Base-by-base conservation (phyloP, 1,284 basidiomycete species). In the Fomitopsis palustris region DNA sequence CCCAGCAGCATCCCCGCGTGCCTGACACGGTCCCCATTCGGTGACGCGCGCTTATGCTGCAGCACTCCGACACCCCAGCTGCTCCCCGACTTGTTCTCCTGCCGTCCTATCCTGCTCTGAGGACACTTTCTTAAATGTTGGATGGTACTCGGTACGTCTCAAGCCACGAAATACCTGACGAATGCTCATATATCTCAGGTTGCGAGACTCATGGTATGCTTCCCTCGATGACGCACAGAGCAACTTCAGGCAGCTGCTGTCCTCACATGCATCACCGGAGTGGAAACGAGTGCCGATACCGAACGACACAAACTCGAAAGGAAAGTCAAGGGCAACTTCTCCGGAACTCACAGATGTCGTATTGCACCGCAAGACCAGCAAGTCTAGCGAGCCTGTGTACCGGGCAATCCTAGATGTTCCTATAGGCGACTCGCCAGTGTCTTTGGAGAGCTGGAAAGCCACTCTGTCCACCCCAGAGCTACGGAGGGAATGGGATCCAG, bases 401-500 rank as follows among this genome's bases (percentile, higher is more conserved):
- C 81, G 96, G 54, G 88, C 93, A 16, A 83, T 93, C 9, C 81
- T 93, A 25, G 95, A 97, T 65, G 81, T 96, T 1, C 77, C 88
- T 33, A 78, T 83, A 52, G 79, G 80, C 52, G 85, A 90, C 14
- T 84, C 88, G 37, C 71, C 82, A 4, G 74, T 82, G 19, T 84
- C 87, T 23, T 77, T 96, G 54, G 91, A 93, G 43, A 81, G 87
- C 6, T 96, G 95, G 85, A 88, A 88, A 63, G 87, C 91, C 12
- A 85, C 95, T 29, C 75, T 98, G 35, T 81, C 84, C 1, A 95
- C 94, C 0, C 90, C 93, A 1, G 93, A 97, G 72, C 80, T 96
- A 19, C 77, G 93, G 63, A 86, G 88, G 69, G 87, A 91, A 67
- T 96, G 96, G 96, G 96, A 98, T 71, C 89, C 92, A 16, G 88